These are phyloP conservation scores for Trichophyton benhamiae DNA, from an alignment of 2,329 filamentous ascomycete genomes.

Conservation along the genomic window DNA sequence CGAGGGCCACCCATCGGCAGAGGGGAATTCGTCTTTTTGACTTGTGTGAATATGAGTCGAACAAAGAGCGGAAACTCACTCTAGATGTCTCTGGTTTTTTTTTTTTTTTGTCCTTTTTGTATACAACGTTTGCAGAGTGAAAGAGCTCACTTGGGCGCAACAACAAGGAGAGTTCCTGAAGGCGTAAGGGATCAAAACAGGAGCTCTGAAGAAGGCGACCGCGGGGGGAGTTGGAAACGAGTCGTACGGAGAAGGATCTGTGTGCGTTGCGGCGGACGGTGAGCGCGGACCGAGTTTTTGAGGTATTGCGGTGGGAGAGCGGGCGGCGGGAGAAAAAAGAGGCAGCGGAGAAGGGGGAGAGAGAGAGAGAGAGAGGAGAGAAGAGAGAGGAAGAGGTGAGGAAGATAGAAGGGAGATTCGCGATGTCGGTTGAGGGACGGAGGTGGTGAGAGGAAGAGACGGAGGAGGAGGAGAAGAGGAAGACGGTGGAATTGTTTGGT, in stretches of 20 bases:
- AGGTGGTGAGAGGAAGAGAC: neutral
- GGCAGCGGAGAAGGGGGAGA: constrained; percentile 14
- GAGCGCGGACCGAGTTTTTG: constrained; percentile 12
- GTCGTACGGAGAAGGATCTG: constrained; percentile 21
- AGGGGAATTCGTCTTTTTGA: neutral
- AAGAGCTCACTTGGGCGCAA: neutral
- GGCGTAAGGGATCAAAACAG: constrained; percentile 3
- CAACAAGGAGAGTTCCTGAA: neutral
- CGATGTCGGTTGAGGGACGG: constrained; percentile 6
- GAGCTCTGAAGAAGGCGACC: constrained; percentile 16
- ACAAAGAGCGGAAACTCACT: neutral
- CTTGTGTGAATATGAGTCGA: neutral
- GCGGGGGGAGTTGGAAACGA: constrained; percentile 17
- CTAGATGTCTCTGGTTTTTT: neutral
- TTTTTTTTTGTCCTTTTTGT: neutral
- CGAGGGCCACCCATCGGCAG: neutral
- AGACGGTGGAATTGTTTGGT: neutral
- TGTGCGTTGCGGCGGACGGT: constrained; percentile 13
- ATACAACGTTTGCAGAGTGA: neutral
- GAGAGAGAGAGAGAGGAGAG: constrained; percentile 14
- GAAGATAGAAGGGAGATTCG: constrained; percentile 14
- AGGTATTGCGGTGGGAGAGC: constrained; percentile 4
- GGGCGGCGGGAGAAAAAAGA: constrained; percentile 5
- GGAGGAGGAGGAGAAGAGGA: neutral
- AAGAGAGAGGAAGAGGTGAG: constrained; percentile 14